Evolutionary conservation across 441 rosid genomes (phyloP).

Genomic region (Euphorbia schlechtendalii): DNA sequence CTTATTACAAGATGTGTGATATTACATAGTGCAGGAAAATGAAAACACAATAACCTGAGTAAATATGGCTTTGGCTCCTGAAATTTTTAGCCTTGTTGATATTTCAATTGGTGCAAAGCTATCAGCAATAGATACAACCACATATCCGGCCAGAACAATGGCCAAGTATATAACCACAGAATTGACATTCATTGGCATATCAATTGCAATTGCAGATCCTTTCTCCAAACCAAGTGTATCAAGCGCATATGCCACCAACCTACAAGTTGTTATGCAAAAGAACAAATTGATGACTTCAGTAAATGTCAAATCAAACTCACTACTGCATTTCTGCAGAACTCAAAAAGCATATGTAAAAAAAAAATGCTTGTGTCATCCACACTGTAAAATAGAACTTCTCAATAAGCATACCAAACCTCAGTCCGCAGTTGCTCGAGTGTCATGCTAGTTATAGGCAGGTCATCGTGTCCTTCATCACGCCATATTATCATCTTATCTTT

Average conservation of each 20-base stretch:
- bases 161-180: constrained; percentile 87
- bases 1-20: background rate
- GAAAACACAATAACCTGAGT: constrained; percentile 54
- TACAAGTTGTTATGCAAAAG: constrained; percentile 19
- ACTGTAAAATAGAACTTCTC: too few relatives aligned
- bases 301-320: too few relatives aligned
- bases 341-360: too few relatives aligned
- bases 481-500: constrained; percentile 60
- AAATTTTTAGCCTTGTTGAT: constrained; percentile 76
- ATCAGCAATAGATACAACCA: constrained; percentile 95
- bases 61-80: constrained; percentile 78
- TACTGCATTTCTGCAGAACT: too few relatives aligned
- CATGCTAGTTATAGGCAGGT: constrained; percentile 55
- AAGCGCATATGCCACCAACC: constrained; percentile 76
- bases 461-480: constrained; percentile 77
- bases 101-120: constrained; percentile 82
- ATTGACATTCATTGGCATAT: constrained; percentile 89
- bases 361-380: too few relatives aligned
- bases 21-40: background rate
- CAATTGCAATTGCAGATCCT: constrained; percentile 88
- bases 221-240: constrained; percentile 47
- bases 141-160: constrained; percentile 70
- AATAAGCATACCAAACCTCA: constrained; percentile 70
- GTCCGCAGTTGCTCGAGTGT: constrained; percentile 55
- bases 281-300: too few relatives aligned